Conservation (phyloP, 1,284 basidiomycete genomes). For the Cutaneotrichosporon cyanovorans region DNA sequence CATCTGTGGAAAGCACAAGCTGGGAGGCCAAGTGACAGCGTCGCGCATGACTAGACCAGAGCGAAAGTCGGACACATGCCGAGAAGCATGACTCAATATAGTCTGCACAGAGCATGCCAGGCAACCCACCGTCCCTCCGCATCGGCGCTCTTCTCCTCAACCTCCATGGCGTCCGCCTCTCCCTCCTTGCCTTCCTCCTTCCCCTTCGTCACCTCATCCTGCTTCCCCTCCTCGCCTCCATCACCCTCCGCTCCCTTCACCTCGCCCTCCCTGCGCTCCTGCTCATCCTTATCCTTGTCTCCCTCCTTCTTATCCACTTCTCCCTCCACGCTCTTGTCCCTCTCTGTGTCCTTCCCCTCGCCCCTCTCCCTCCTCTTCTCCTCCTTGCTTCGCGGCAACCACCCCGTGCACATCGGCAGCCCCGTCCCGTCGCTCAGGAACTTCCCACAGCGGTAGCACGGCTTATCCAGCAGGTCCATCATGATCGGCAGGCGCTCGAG, state of each 20-base stretch:
- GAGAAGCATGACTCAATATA: too few species aligned
- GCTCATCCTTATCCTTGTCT: background rate
- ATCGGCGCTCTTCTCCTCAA: conserved; percentile 32
- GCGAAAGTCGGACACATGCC: too few species aligned
- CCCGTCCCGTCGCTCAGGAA: conserved; percentile 11
- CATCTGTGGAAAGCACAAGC: too few species aligned
- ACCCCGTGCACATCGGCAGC: conserved; percentile 3
- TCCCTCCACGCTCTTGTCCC: background rate
- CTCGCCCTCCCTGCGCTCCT: background rate
- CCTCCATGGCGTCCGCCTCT: background rate
- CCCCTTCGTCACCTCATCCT: background rate
- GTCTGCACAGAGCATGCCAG: conserved; percentile 9
- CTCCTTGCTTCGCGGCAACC: too few species aligned
- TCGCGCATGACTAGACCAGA: too few species aligned
- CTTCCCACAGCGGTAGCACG: conserved; percentile 9
- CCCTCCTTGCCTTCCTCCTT: conserved; percentile 2
- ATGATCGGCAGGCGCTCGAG: conserved; percentile 10
- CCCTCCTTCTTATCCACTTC: background rate
- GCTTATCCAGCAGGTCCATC: background rate
- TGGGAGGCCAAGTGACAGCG: too few species aligned
- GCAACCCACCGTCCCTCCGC: conserved; percentile 11
- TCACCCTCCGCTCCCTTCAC: background rate
- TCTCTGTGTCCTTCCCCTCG: background rate
- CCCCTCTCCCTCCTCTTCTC: background rate
- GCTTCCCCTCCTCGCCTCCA: conserved; percentile 32